Base-by-base conservation (phyloP, 495 filamentous ascomycete species). In the Haplographium delicatum region DNA sequence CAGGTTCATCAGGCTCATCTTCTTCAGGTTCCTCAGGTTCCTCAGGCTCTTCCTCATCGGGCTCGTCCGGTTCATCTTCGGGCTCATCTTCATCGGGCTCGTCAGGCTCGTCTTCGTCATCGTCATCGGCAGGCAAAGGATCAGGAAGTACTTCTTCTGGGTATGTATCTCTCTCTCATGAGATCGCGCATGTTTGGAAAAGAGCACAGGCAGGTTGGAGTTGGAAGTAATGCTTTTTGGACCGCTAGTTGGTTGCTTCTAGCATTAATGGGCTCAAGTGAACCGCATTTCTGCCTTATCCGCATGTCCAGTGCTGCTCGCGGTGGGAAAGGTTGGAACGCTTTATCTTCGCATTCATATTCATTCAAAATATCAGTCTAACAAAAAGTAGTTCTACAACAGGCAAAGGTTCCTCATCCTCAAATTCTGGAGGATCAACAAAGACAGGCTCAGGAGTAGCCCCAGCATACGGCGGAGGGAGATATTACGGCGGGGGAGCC, bases 401-500 rank as follows among this genome's bases (percentile, higher is more conserved):
- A 23, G 55, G 63, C n/a, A 53, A 61, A 30, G 60, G 65, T 11
- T 65, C 64, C n/a, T 61, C 56, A 22, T 58, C 58, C 20, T 60
- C 62, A 54, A 83, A 77, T 48, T 37, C 64, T 26, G 89, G 88
- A 47, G 88, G 88, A 28, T 54, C 69, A 15, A 83, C 84, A n/a
- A 75, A 60, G 10, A 69, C 68, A 27, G 87, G 88, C 33, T 85
- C 79, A n/a, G 85, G 86, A 2, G 65, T 75, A 10, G 55, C 64
- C 8, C 80, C 82, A 0, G 57, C 61, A 2, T 88, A 81, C 60
- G 84, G 85, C 26, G 80, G 84, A 6, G 83, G 85, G 7, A 59
- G 61, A 26, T 94, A 81, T 65, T 96, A 95, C 54, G 80, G 82
- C 33, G 91, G 93, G 27, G 93, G 93, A 30, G 78, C 86, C 0